Conservation (phyloP, 495 filamentous ascomycete species). For the Parachaetomium inaequale region DNA sequence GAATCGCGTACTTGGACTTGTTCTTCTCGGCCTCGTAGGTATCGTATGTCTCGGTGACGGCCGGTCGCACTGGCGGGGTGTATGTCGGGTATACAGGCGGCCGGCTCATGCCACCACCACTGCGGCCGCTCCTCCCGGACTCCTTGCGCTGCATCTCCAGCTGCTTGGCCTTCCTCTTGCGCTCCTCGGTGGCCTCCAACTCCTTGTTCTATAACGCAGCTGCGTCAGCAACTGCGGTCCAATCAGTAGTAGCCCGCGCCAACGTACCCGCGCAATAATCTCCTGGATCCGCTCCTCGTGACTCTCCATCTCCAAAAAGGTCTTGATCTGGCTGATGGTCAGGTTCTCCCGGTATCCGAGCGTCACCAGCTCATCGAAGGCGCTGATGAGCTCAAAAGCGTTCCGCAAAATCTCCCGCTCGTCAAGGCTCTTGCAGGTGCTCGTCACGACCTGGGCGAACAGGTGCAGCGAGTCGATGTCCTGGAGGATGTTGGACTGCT, state of each 20-base stretch:
- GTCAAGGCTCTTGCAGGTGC: constrained; percentile 92
- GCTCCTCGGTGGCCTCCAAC: constrained; percentile 93
- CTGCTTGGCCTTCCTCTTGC: constrained; percentile 96
- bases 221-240: constrained; percentile 27
- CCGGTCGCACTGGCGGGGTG: constrained; percentile 70
- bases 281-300: constrained; percentile 98
- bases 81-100: constrained; percentile 84
- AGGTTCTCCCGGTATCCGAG: constrained; percentile 94
- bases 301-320: constrained; percentile 97
- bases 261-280: constrained; percentile 81
- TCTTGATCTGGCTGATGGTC: constrained; percentile 92
- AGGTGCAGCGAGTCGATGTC: constrained; percentile 97
- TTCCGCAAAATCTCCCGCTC: constrained; percentile 91
- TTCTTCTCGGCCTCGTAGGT: constrained; percentile 96
- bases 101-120: constrained; percentile 54
- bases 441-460: constrained; percentile 93
- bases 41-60: constrained; percentile 78
- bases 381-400: constrained; percentile 91
- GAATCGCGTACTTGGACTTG: constrained; percentile 66
- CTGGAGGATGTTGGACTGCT: constrained; percentile 97
- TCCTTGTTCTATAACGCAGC: constrained; percentile 82
- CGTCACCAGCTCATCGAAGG: constrained; percentile 94
- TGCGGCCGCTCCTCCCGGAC: constrained; percentile 54
- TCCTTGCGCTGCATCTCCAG: constrained; percentile 98
- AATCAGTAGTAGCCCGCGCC: background rate